These are phyloP conservation scores for Trichophyton schoenleinii DNA, from an alignment of 2,329 filamentous ascomycete genomes.

Conservation along the genomic window DNA sequence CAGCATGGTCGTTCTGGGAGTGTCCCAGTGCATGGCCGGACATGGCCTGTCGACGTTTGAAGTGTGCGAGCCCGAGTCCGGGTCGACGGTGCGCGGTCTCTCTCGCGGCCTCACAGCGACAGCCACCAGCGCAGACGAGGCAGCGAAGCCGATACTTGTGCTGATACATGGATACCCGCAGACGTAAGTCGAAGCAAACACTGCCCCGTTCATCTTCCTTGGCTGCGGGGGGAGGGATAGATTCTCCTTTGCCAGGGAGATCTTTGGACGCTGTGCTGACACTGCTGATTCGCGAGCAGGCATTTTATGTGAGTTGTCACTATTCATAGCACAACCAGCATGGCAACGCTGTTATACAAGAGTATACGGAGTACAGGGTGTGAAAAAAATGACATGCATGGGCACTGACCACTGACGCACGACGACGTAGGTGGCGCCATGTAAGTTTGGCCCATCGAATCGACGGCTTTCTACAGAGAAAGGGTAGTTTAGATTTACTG, in stretches of 20 bases:
- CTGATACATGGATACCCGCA: slow-evolving; percentile 12
- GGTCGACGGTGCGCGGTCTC: slow-evolving; percentile 6
- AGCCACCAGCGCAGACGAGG: background rate
- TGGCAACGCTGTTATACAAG: background rate
- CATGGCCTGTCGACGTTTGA: slow-evolving; percentile 9
- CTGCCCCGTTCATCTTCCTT: background rate
- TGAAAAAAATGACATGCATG: background rate
- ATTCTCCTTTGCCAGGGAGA: too few relatives aligned
- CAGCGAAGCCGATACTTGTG: slow-evolving; percentile 7
- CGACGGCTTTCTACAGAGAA: background rate
- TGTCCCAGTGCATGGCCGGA: slow-evolving; percentile 5
- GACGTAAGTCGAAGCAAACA: slow-evolving; percentile 5
- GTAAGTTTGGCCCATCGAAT: slow-evolving; percentile 1
- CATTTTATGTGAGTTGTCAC: slow-evolving; percentile 1
- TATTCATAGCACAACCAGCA: background rate
- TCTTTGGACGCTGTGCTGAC: background rate
- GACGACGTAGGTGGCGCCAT: slow-evolving; percentile 10
- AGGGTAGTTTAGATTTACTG: slow-evolving; percentile 8
- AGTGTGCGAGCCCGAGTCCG: background rate
- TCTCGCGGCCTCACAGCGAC: slow-evolving; percentile 5
- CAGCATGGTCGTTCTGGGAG: slow-evolving; percentile 10
- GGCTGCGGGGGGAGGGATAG: background rate
- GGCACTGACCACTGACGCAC: slow-evolving; percentile 6
- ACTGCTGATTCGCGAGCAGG: background rate
- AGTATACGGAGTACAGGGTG: background rate